These are phyloP conservation scores for Odontarrhena argentea DNA, from an alignment of 345 rosid genomes.

Conservation along the genomic window DNA sequence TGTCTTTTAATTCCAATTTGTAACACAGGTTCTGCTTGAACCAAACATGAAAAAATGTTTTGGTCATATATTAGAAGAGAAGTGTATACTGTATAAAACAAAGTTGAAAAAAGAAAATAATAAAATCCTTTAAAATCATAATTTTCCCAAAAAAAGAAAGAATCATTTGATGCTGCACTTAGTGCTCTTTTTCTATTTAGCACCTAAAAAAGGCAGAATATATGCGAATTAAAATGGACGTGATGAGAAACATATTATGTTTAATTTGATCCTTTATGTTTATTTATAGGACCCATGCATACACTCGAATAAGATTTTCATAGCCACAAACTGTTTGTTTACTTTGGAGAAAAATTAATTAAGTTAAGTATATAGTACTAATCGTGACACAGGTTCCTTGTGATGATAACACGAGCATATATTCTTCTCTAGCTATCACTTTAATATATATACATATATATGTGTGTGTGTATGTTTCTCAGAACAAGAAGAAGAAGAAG, in stretches of 20 bases:
- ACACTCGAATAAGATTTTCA: conserved; percentile 6
- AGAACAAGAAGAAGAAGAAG: conserved; percentile 11
- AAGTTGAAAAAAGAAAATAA: background rate
- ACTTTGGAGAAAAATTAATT: background rate
- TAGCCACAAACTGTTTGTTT: conserved; percentile 16
- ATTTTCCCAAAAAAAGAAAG: background rate
- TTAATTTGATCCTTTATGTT: conserved; percentile 28
- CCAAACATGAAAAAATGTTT: too few species aligned
- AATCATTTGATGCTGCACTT: conserved; percentile 4
- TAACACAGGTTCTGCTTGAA: too few species aligned
- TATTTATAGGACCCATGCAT: conserved; percentile 36
- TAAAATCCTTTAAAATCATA: background rate
- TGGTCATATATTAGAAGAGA: too few species aligned
- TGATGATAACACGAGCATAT: conserved; percentile 37
- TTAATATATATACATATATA: conserved; percentile 15
- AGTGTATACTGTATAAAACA: background rate
- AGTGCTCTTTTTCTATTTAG: conserved; percentile 25
- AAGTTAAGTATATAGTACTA: background rate
- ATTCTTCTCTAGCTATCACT: conserved; percentile 22
- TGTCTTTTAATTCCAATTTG: too few species aligned
- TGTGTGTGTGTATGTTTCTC: background rate
- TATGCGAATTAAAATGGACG: conserved; percentile 31
- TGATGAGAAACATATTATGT: conserved; percentile 8
- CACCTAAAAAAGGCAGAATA: conserved; percentile 32
- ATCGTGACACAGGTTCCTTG: conserved; percentile 30